A percentile compares a stretch with the other conserved stretches of the same genome.
Evolutionary conservation across 148 eudicot genomes (phyloP).

Genomic region (Cornus florida): DNA sequence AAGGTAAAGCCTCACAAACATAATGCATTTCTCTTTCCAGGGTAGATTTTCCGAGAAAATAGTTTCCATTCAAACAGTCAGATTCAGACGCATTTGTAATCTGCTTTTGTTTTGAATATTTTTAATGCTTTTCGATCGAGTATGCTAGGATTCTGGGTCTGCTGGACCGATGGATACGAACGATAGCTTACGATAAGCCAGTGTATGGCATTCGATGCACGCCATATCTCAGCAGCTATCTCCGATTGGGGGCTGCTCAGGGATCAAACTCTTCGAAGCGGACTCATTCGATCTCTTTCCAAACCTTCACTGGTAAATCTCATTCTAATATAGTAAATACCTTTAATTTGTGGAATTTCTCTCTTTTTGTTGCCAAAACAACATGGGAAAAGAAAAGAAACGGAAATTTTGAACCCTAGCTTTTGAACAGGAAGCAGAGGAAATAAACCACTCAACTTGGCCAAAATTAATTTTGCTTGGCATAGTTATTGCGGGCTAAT

Average conservation of each 20-base stretch:
- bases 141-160: conserved; percentile 82
- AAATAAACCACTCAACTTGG: too few relatives aligned
- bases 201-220: conserved; percentile 99
- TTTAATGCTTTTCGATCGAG: background rate
- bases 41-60: background rate
- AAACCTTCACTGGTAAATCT: conserved; percentile 82
- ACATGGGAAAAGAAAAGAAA: too few relatives aligned
- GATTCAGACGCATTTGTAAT: background rate
- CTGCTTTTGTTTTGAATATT: background rate
- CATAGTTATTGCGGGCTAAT: too few relatives aligned
- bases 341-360: background rate
- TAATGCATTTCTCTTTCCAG: background rate
- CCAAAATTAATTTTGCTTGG: too few relatives aligned
- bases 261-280: conserved; percentile 90
- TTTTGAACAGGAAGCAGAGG: too few relatives aligned
- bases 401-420: too few relatives aligned
- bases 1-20: conserved; percentile 40
- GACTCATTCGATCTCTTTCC: conserved; percentile 90
- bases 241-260: conserved; percentile 67
- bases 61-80: background rate
- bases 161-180: conserved; percentile 96
- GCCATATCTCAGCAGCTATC: conserved; percentile 98
- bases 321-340: background rate
- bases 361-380: too few relatives aligned
- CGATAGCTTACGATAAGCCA: conserved; percentile 89